phyloP scores from a whole-genome alignment of 2,329 filamentous ascomycete genomes.

The Diplodia scrobiculata region DNA sequence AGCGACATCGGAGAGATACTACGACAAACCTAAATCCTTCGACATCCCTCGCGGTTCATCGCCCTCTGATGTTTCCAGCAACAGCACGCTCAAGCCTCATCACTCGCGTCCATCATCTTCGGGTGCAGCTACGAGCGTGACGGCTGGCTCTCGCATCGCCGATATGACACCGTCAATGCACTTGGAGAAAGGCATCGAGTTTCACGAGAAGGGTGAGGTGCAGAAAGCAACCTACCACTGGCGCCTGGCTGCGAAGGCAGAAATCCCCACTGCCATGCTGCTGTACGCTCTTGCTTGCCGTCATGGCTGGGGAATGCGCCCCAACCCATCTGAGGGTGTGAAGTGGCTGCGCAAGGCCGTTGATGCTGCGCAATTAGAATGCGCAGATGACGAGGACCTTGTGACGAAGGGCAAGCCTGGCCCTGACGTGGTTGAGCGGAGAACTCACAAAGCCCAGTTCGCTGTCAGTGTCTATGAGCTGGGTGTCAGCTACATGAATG shows the following conservation, averaged over 20 bases:
- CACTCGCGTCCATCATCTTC: conserved; percentile 20
- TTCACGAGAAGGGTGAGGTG: conserved; percentile 82
- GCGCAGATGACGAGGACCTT: conserved; percentile 76
- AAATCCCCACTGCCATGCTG: conserved; percentile 91
- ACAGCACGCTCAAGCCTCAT: conserved; percentile 48
- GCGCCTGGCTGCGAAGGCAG: conserved; percentile 80
- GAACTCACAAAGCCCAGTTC: conserved; percentile 87
- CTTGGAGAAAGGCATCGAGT: conserved; percentile 82
- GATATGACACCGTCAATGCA: conserved; percentile 85
- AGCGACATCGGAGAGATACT: conserved; percentile 12
- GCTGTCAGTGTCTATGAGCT: conserved; percentile 95
- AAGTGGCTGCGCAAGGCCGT: conserved; percentile 91
- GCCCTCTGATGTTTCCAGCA: conserved; percentile 47
- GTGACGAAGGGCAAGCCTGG: conserved; percentile 62
- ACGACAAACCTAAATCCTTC: conserved; percentile 33
- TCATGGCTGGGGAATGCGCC: conserved; percentile 96
- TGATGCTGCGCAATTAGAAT: conserved; percentile 77
- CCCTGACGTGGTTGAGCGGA: conserved; percentile 66
- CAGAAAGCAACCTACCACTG: conserved; percentile 97
- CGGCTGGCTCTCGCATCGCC: conserved; percentile 48
- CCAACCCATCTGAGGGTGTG: conserved; percentile 86
- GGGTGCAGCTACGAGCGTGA: conserved; percentile 21
- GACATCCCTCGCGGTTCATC: conserved; percentile 34
- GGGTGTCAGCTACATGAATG: conserved; percentile 95
- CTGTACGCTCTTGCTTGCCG: conserved; percentile 92